Base-by-base conservation (phyloP, 768 basidiomycete genomes). In the Pulveroboletus sp. region DNA sequence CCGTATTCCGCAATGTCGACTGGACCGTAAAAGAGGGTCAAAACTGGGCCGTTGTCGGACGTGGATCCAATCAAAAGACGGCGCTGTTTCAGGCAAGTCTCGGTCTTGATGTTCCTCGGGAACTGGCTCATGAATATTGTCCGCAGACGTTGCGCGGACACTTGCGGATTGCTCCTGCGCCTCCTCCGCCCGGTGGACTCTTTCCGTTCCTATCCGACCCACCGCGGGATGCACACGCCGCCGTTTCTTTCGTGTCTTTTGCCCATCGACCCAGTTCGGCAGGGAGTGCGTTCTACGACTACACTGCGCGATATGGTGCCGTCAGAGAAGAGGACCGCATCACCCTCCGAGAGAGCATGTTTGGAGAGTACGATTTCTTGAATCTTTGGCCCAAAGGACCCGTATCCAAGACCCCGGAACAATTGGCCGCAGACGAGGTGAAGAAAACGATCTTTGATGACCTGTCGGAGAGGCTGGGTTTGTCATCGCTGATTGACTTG, bases 301-400 rank as follows among this genome's bases (percentile, higher is more conserved):
- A 87, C 61, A 88, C 92, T 0, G 92, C 94, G 3, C 82, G 94
- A 3, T 98, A 97, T 63, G 92, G 90, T 19, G 87, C 90, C 0
- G 79, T 93, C 33, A 74, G 87, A 16, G 94, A 95, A 16, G 90
- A 87, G 60, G 94, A 95, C 61, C 77, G 79, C 24, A 65, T 83
- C 44, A 91, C 94, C 0, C 75, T 94, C 20, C 74, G 84, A 8
- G 74, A 94, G 58, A 83, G 77, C 49, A 77, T 93, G 71, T 77
- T 82, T 52, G 75, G 79, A 3, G 77, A 82, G 51, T 75, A 69
- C 33, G 69, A 68, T 45, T 75, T 50, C 62, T 61, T 44, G 49
- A 74, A 59, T 40, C 45, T 62, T 6, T 61, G 66, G 13, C 61
- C 56, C 12, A 57, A 53, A 49, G 57, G 55, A 3, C 51, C 32